Percentiles rank a stretch among this genome's conserved stretches.
Conservation (phyloP, 2,329 filamentous ascomycete species). For the Cytospora paraplurivora region DNA sequence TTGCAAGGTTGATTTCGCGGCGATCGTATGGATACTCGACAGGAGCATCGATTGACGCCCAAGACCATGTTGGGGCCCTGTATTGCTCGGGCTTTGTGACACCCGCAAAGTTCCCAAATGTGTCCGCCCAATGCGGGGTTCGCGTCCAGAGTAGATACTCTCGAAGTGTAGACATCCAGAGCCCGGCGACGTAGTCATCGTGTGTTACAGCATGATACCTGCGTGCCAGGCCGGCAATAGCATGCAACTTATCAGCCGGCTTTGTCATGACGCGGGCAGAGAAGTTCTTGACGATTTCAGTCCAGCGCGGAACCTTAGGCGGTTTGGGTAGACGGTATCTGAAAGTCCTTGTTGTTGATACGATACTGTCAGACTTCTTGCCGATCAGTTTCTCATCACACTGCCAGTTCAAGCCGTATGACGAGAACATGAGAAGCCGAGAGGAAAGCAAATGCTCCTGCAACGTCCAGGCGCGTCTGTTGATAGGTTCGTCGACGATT, state of each 20-base stretch:
- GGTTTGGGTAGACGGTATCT: background rate
- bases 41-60: background rate
- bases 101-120: no score
- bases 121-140: background rate
- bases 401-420: background rate
- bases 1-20: no score
- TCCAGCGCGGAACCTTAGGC: background rate
- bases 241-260: background rate
- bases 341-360: no score
- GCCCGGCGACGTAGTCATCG: background rate
- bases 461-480: background rate
- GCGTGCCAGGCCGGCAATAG: background rate
- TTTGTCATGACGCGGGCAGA: background rate
- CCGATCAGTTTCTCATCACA: background rate
- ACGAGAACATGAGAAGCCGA: background rate
- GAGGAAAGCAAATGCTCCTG: slow-evolving; percentile 2
- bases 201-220: background rate
- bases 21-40: background rate
- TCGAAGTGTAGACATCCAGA: slow-evolving; percentile 2
- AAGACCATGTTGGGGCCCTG: slow-evolving; percentile 8
- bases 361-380: no score
- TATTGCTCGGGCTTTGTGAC: background rate
- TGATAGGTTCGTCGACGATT: background rate
- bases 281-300: background rate
- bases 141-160: background rate